These are phyloP conservation scores for Mortierella alpina DNA, from an alignment of 192 early-diverging fungal genomes.

Conservation along the genomic window DNA sequence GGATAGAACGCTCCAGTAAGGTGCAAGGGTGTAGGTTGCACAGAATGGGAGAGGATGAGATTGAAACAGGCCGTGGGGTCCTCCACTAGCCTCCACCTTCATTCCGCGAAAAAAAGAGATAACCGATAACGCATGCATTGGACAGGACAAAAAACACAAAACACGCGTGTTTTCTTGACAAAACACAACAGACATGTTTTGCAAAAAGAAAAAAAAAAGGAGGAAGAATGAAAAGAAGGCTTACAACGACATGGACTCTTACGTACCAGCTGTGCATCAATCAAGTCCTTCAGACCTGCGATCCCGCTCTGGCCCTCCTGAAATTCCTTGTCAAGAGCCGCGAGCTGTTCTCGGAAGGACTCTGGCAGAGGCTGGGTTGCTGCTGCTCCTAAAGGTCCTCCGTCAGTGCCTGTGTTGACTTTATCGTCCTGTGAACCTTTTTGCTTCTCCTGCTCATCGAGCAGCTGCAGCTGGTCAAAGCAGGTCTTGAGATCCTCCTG, in stretches of 20 bases:
- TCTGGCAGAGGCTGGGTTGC: constrained; percentile 30
- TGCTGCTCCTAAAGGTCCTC: not conserved
- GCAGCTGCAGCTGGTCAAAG: constrained; percentile 34
- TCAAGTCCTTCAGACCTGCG: constrained; percentile 27
- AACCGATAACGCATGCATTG: too few species aligned
- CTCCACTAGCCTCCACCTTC: too few species aligned
- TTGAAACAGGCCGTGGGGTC: too few species aligned
- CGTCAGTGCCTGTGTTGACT: not conserved
- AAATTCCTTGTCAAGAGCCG: constrained; percentile 37
- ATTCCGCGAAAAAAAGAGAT: too few species aligned
- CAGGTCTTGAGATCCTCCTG: constrained; percentile 48
- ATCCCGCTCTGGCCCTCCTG: constrained; percentile 47
- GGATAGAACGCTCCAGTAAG: too few species aligned
- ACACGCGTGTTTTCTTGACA: too few species aligned
- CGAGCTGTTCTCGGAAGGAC: constrained; percentile 36
- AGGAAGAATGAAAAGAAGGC: too few species aligned
- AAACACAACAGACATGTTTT: too few species aligned
- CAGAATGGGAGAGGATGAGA: too few species aligned
- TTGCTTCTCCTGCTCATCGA: constrained; percentile 12
- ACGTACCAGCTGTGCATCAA: constrained; percentile 52
- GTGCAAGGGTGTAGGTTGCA: too few species aligned
- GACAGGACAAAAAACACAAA: too few species aligned
- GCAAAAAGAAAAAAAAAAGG: too few species aligned
- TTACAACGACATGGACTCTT: not conserved
- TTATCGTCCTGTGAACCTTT: not conserved